phyloP scores from a whole-genome alignment of 2,329 filamentous ascomycete genomes.

The Diaporthe humulicola region DNA sequence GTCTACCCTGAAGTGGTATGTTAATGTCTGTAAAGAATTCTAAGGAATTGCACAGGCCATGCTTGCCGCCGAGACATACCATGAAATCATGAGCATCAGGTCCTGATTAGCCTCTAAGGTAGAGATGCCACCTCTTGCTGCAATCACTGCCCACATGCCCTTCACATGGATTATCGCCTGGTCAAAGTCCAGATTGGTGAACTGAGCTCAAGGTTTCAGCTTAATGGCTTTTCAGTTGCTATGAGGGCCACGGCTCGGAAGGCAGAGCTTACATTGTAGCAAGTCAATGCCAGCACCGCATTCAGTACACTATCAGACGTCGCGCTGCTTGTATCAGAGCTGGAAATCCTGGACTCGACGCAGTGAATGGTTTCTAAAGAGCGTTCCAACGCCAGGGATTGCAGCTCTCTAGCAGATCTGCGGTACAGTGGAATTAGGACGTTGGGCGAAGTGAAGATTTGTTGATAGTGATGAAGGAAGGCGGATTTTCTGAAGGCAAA shows the following conservation, averaged over 20 bases:
- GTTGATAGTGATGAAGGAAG: slow-evolving; percentile 3
- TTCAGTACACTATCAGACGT: background rate
- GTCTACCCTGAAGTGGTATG: background rate
- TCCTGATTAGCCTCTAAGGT: slow-evolving; percentile 1
- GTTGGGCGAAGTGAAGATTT: background rate
- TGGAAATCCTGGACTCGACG: background rate
- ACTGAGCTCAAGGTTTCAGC: background rate
- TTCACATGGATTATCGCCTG: slow-evolving; percentile 2
- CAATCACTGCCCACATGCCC: slow-evolving; percentile 3
- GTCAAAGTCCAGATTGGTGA: slow-evolving; percentile 1
- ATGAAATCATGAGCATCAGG: slow-evolving; percentile 16
- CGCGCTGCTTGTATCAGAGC: background rate
- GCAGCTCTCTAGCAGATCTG: background rate
- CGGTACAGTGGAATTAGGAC: slow-evolving; percentile 2
- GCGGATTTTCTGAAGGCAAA: slow-evolving; percentile 8
- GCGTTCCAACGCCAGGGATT: background rate
- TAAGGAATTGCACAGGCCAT: too few species aligned
- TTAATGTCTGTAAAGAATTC: background rate
- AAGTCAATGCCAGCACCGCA: background rate
- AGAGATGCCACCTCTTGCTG: slow-evolving; percentile 8
- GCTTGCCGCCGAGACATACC: background rate
- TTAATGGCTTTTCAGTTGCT: background rate
- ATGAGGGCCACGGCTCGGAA: background rate
- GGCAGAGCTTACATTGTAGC: slow-evolving; percentile 13
- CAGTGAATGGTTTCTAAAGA: slow-evolving; percentile 1